phyloP scores from a whole-genome alignment of 768 basidiomycete genomes.

The Mycena sanguinolenta region DNA sequence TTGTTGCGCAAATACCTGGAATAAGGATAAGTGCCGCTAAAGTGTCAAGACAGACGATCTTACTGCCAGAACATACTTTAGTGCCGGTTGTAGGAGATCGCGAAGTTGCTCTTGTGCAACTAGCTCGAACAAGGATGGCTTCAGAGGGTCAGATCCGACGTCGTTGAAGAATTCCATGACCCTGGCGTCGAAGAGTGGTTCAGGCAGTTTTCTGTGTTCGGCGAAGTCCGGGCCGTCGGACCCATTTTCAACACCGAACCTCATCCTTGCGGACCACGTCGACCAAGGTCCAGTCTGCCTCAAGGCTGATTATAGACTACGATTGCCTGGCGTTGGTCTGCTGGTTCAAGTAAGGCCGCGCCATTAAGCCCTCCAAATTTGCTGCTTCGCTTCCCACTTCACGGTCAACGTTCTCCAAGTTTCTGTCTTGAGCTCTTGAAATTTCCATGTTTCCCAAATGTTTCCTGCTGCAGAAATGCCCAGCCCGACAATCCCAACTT shows the following conservation, averaged over 20 bases:
- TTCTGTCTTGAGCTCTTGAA: neutral
- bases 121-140: constrained; percentile 91
- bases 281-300: too few relatives aligned
- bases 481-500: constrained; percentile 73
- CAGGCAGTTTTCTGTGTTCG: neutral
- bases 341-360: too few relatives aligned
- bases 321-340: too few relatives aligned
- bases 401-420: neutral
- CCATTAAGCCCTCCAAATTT: too few relatives aligned
- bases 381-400: neutral
- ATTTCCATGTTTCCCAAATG: too few relatives aligned
- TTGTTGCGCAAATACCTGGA: constrained; percentile 92
- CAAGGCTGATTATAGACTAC: too few relatives aligned
- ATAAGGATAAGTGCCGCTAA: constrained; percentile 8
- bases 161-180: constrained; percentile 88
- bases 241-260: too few relatives aligned
- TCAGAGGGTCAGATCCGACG: constrained; percentile 76
- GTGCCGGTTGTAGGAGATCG: constrained; percentile 92
- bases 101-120: constrained; percentile 94
- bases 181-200: neutral
- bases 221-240: neutral
- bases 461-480: constrained; percentile 26
- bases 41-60: constrained; percentile 44
- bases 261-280: too few relatives aligned
- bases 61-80: constrained; percentile 94